Base-by-base conservation (phyloP, 805 yeast genomes). In the Jamesozyma jinghongensis region DNA sequence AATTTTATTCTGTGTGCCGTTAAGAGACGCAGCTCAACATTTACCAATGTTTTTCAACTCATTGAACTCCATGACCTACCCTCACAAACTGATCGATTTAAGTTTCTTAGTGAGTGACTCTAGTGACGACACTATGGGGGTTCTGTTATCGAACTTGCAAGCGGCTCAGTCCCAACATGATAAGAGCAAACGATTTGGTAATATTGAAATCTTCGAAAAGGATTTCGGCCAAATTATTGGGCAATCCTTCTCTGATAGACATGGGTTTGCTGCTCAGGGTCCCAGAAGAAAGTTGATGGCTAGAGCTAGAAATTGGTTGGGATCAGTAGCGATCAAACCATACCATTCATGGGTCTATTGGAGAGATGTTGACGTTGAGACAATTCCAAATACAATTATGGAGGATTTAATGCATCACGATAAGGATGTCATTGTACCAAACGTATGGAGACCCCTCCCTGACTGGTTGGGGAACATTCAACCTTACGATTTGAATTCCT, bases 291-390 rank as follows among this genome's bases (percentile, higher is more conserved):
- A 90, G 61, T 71, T 86, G 50, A 90, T 90, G 97, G 97, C 94
- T 4, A 72, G 87, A 44, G 97, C 97, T 5, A 73, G 97, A 60
- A 90, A 90, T 62, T 90, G 97, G 97, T 67, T 90, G 33, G 75
- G 87, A 57, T 68, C 90, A 1, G 86, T 82, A 5, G 94, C 95
- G 1, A 62, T 90, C 37, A 81, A 79, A 59, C 97, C 97, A 1
- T 79, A 90, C 59, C 97, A 90, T 59, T 79, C 94, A 6, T 87
- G 88, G 83, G 96, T 90, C 6, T 87, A 88, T 61, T 90, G 97
- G 97, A 71, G 97, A 63, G 97, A 90, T 66, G 95, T 92, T 11
- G 97, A 90, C 62, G 95, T 90, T n/a, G 95, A 88, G 59, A 79
- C 88, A 0, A 77, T 82, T 25, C 94, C 96, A 4, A 71, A 79